Evolutionary conservation across 108 stramenopile genomes (phyloP).

Genomic region (Cyclotella choctawhatcheeana): DNA sequence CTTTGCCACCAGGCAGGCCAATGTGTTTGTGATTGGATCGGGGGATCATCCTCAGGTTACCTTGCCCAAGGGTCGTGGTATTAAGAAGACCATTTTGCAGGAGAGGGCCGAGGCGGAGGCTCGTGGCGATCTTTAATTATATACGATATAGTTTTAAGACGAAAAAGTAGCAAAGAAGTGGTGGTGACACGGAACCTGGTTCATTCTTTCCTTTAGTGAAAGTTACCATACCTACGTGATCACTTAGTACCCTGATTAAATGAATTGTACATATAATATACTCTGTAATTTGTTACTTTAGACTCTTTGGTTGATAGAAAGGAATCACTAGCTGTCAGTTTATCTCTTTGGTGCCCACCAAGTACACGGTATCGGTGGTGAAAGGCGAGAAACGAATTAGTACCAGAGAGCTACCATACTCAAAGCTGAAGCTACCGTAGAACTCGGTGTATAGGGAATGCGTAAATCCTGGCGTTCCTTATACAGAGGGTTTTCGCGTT

Average conservation of each 20-base stretch:
- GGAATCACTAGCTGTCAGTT: too few relatives aligned
- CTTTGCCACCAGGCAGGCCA: conserved; percentile 96
- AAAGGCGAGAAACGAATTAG: too few relatives aligned
- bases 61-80: conserved; percentile 99
- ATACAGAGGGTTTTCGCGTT: too few relatives aligned
- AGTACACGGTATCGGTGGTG: too few relatives aligned
- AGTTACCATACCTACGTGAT: neutral
- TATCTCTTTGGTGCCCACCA: too few relatives aligned
- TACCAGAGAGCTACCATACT: too few relatives aligned
- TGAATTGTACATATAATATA: too few relatives aligned
- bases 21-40: conserved; percentile 96
- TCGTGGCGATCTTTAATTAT: conserved; percentile 68
- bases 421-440: too few relatives aligned
- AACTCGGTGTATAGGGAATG: too few relatives aligned
- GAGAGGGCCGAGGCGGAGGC: conserved; percentile 92
- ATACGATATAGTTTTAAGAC: neutral
- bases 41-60: conserved; percentile 89
- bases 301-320: too few relatives aligned
- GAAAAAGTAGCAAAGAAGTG: neutral
- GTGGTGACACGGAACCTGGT: neutral
- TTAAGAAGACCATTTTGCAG: conserved; percentile 99
- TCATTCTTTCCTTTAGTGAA: neutral
- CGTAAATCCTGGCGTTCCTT: too few relatives aligned
- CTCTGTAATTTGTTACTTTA: too few relatives aligned
- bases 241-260: neutral